Conservation (phyloP, 139 green algal genomes). For the Coelastrella sp. region DNA sequence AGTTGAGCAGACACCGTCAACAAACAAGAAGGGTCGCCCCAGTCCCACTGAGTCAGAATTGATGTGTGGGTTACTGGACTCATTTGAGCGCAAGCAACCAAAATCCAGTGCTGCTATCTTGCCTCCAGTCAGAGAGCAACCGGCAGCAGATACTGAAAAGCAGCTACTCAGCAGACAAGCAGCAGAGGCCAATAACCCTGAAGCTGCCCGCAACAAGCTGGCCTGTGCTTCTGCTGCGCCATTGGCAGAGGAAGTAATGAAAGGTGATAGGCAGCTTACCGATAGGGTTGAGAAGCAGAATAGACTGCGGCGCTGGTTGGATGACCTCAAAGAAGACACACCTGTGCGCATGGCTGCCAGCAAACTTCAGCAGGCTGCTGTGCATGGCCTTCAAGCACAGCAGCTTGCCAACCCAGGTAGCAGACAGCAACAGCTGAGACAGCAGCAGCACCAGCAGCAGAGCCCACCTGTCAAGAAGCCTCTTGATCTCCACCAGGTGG, state of each 20-base stretch:
- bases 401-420: background rate
- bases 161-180: too few relatives aligned
- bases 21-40: background rate
- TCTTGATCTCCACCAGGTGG: background rate
- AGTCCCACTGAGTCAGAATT: constrained; percentile 34
- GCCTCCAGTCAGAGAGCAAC: too few relatives aligned
- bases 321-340: background rate
- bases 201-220: too few relatives aligned
- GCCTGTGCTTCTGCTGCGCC: too few relatives aligned
- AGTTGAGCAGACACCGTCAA: background rate
- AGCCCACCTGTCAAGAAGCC: background rate
- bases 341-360: background rate
- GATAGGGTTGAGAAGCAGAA: constrained; percentile 10
- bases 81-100: constrained; percentile 31
- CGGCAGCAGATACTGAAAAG: too few relatives aligned
- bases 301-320: background rate
- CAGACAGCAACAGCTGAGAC: background rate
- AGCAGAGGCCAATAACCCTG: too few relatives aligned
- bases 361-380: background rate
- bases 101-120: too few relatives aligned
- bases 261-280: background rate
- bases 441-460: background rate
- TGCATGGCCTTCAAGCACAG: background rate
- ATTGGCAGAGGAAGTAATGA: too few relatives aligned
- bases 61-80: constrained; percentile 35